phyloP scores from a whole-genome alignment of 176 grass and related monocot species.

The Phoenix roebelenii region DNA sequence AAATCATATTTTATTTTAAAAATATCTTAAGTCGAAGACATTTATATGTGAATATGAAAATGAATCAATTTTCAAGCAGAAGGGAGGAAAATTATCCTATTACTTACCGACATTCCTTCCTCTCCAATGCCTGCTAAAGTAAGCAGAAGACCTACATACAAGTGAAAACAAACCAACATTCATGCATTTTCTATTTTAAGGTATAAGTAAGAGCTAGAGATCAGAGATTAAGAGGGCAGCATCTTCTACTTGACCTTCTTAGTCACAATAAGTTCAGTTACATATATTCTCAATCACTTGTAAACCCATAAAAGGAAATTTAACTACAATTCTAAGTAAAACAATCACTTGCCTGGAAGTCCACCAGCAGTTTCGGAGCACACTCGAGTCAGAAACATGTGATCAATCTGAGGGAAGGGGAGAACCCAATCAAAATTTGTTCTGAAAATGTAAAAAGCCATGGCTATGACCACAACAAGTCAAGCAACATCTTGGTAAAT shows the following conservation, averaged over 20 bases:
- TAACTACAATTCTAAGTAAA: neutral
- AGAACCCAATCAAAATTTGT: constrained; percentile 12
- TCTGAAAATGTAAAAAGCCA: constrained; percentile 13
- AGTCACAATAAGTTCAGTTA: neutral
- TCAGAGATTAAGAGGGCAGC: too few relatives aligned
- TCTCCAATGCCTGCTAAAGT: constrained; percentile 90
- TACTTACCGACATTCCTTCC: constrained; percentile 87
- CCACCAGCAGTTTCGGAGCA: constrained; percentile 99
- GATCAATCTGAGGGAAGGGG: constrained; percentile 59
- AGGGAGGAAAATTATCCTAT: constrained; percentile 3
- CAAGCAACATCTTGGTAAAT: neutral
- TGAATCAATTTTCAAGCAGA: neutral
- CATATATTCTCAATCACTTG: too few relatives aligned
- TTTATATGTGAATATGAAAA: too few relatives aligned
- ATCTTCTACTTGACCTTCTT: too few relatives aligned
- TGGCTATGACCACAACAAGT: constrained; percentile 12
- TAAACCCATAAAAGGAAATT: neutral
- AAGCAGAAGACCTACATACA: constrained; percentile 54
- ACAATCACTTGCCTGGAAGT: constrained; percentile 58
- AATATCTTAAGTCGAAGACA: too few relatives aligned
- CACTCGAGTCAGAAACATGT: constrained; percentile 83
- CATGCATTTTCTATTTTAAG: too few relatives aligned
- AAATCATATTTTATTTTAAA: neutral
- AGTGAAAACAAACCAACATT: neutral
- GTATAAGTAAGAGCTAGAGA: too few relatives aligned